A percentile compares a stretch with the other conserved stretches of the same genome.
Conservation (phyloP, 306 rosid genomes). For the Calophaca sinica region DNA sequence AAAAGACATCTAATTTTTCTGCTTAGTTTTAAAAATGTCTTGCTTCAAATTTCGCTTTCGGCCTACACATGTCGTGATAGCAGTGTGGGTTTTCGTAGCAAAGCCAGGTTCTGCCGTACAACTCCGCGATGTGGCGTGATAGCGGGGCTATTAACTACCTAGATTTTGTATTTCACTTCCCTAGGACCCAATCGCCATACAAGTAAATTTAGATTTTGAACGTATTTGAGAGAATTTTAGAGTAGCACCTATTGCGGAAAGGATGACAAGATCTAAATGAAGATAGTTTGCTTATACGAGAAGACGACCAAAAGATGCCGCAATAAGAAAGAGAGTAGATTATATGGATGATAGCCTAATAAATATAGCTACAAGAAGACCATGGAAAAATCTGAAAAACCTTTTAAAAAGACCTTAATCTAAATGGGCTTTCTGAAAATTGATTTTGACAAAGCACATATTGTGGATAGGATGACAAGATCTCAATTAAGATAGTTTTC, state of each 20-base stretch:
- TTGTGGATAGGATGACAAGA: neutral
- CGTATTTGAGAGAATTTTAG: neutral
- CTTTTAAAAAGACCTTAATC: neutral
- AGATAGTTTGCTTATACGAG: conserved; percentile 1
- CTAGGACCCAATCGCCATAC: too few species aligned
- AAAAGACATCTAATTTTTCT: too few species aligned
- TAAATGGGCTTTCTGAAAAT: neutral
- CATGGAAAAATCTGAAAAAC: neutral
- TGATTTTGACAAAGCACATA: neutral
- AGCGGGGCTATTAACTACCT: too few species aligned
- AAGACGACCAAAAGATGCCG: neutral
- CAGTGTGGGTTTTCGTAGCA: too few species aligned
- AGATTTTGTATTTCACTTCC: too few species aligned
- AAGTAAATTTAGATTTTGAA: neutral
- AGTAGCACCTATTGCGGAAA: neutral
- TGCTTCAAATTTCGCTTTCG: too few species aligned
- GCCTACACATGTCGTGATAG: too few species aligned
- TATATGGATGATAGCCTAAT: neutral
- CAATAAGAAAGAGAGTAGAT: neutral
- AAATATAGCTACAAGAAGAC: neutral
- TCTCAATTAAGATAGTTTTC: neutral
- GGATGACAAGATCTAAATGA: neutral
- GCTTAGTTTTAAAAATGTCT: too few species aligned
- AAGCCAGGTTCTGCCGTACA: too few species aligned
- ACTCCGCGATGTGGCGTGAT: too few species aligned